Base-by-base conservation (phyloP, 2,329 filamentous ascomycete species). In the Fusarium irregulare region DNA sequence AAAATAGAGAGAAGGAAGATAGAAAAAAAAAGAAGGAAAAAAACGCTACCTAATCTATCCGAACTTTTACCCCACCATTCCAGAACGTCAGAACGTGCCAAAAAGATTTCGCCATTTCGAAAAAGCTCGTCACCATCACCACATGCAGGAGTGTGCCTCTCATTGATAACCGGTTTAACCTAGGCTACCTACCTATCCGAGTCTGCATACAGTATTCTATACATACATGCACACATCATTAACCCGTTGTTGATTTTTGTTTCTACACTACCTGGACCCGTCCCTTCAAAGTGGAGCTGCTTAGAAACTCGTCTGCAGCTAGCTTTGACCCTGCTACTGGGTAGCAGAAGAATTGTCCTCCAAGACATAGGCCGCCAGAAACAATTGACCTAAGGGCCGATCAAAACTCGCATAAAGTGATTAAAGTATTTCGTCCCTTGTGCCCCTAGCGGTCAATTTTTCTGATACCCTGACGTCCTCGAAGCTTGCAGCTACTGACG, bases 61-160 rank as follows among this genome's bases (percentile, higher is more conserved):
- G 56, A 71, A 66, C 64, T 66, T 60, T 58, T 70, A 65, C 70
- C 70, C 70, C 70, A 72, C 66, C 50, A 62, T 66, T 63, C 55
- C 62, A 56, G 53, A 64, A 59, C 20, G 40, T 65, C 62, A 56
- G 50, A 64, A 47, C 20, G 40, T 65, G n/a, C 30, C 56, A 72
- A 73, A 71, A 62, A 58, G 34, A 37, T 37, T 70, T 69, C 45
- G 61, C 44, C 57, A 60, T 27, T 42, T 50, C 3, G 30, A 41
- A 32, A n/a, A 51, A 30, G 46, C 28, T 53, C 64, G 42, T 72
- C 65, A 62, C 44, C 23, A 32, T 59, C 64, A 62, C 46, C 51
- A 54, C 30, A 71, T 48, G 41, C 13, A 60, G 59, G 37, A 58
- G 32, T 44, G 27, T 47, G 34, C 40, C 21, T 42, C 37, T 68